Evolutionary conservation across 768 basidiomycete species (phyloP), one percentile per base, ranked within the genome.

Genomic region (Myochromella boudieri): DNA sequence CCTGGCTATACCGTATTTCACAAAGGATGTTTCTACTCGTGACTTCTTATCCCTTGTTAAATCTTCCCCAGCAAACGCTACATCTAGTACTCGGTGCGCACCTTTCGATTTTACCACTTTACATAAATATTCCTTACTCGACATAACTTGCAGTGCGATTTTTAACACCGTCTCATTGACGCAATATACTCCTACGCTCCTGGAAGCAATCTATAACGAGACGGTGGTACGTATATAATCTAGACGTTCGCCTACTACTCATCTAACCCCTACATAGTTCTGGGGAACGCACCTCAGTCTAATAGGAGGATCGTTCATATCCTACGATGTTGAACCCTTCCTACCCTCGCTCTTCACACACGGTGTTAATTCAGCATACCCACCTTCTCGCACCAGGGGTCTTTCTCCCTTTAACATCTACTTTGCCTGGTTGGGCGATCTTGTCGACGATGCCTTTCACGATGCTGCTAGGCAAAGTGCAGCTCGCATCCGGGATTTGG

Each of bases 311-410:
- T 33, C 52, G 0, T 64, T 69, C 44, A 68, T 74, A 38, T 72
- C 70, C 1, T 80, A 81, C 56, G 72, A 68, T 38, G 68, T 78
- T 34, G 79, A 84, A 46, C 77, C 78, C 1, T 73, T 81, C 67
- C 64, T 78, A 1, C 60, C 75, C 0, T 52, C 55, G 37, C 46
- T 74, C 41, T 71, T 72, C 49, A 61, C 62, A 5, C 72, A 75
- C 49, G 70, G 58, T 26, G 43, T 60, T 24, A 46, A 61, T 0
- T 68, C 76, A 15, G 81, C 81, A 3, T 82, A 72, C 60, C 80
- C 78, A 2, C 72, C 72, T 10, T 60, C 61, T 21, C 73, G 78
- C 38, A 42, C 55, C 0, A 45, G 44, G 3, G 59, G 62, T 26
- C 67, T 74, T 48, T 67, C 69, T 6, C 77, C 81, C 9, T 61